Percentiles rank a stretch among this genome's conserved stretches.
These are phyloP conservation scores for Carex littledalei DNA, from an alignment of 176 grass and related monocot genomes.

Conservation along the genomic window DNA sequence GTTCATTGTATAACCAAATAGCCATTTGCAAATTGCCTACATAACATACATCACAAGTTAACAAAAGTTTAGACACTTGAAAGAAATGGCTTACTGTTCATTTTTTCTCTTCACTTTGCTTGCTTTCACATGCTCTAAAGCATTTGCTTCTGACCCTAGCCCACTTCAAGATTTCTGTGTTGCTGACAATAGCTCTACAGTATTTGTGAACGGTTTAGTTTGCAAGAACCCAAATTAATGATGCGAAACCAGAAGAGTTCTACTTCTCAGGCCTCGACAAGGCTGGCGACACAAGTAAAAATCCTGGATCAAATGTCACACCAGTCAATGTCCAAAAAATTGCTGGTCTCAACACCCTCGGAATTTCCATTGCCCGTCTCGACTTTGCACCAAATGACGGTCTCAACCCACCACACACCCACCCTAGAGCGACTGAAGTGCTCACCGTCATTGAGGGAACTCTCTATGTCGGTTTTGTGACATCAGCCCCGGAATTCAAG, in stretches of 20 bases:
- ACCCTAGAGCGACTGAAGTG: conserved; percentile 3
- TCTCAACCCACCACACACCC: conserved; percentile 4
- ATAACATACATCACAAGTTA: neutral
- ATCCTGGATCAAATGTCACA: neutral
- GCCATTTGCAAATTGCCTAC: neutral
- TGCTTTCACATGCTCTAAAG: conserved; percentile 1
- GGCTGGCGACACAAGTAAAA: neutral
- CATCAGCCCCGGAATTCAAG: neutral
- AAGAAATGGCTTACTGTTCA: neutral
- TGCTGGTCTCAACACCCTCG: neutral
- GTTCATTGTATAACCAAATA: neutral
- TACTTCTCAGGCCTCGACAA: neutral
- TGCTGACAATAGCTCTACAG: neutral
- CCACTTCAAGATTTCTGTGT: conserved; percentile 49
- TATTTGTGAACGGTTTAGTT: neutral
- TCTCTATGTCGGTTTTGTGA: neutral
- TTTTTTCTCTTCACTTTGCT: neutral
- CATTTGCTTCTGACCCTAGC: conserved; percentile 37
- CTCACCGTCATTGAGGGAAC: neutral
- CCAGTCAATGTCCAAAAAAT: neutral
- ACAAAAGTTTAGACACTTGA: neutral
- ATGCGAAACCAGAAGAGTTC: neutral
- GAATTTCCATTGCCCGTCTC: neutral
- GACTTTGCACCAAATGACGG: neutral
- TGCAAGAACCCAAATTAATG: neutral